Evolutionary conservation across 2,329 filamentous ascomycete species (phyloP).

Genomic region (Xylogone sp.): DNA sequence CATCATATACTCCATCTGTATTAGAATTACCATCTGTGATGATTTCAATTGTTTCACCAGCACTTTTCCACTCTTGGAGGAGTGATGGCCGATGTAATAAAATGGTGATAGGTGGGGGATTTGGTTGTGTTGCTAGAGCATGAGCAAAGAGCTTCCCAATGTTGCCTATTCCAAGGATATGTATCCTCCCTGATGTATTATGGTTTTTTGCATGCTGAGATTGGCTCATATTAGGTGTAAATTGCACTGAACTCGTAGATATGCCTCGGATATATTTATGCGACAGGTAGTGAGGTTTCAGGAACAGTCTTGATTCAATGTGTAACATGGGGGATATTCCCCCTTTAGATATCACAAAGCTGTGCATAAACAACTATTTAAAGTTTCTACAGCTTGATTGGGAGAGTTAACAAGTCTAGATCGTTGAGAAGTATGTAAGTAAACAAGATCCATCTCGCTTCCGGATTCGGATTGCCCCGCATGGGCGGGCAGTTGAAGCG

Average conservation of each 20-base stretch:
- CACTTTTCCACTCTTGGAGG: conserved; percentile 41
- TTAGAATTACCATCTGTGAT: conserved; percentile 16
- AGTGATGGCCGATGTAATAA: conserved; percentile 64
- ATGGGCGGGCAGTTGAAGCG: too few relatives aligned
- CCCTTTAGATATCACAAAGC: neutral
- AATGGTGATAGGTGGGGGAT: conserved; percentile 71
- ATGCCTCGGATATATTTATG: neutral
- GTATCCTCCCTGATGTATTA: conserved; percentile 47
- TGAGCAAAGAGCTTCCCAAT: conserved; percentile 77
- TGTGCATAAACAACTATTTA: neutral
- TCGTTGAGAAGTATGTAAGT: too few relatives aligned
- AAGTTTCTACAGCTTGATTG: neutral
- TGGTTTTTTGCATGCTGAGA: neutral
- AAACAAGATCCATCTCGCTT: too few relatives aligned
- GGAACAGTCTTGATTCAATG: neutral
- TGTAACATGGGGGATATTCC: neutral
- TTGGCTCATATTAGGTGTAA: neutral
- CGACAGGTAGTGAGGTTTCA: neutral
- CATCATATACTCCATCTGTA: conserved; percentile 15
- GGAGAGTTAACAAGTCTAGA: too few relatives aligned
- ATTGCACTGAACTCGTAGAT: neutral
- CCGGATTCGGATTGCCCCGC: too few relatives aligned
- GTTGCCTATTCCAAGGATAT: conserved; percentile 78
- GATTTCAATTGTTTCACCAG: conserved; percentile 14
- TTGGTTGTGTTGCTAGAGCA: conserved; percentile 50